Conservation (phyloP, 2,329 filamentous ascomycete genomes). For the Phyllosticta ampelicida region DNA sequence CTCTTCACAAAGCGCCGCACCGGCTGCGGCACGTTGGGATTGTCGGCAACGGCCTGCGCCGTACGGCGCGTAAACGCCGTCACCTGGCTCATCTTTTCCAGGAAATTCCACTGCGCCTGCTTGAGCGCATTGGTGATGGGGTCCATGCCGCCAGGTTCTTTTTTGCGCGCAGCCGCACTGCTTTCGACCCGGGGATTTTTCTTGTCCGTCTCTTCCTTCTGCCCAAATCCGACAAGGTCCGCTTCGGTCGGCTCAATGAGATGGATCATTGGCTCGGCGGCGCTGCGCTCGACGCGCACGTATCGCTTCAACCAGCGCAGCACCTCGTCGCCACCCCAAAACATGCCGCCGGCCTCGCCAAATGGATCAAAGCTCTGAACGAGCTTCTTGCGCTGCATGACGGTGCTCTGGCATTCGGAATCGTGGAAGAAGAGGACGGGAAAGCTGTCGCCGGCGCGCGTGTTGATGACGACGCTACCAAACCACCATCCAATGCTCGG, state of each 20-base stretch:
- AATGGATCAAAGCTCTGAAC: conserved; percentile 86
- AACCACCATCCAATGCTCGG: conserved; percentile 98
- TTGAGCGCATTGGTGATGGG: conserved; percentile 89
- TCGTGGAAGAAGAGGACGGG: conserved; percentile 97
- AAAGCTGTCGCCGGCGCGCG: conserved; percentile 79
- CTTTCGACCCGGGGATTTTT: conserved; percentile 38
- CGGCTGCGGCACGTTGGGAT: conserved; percentile 82
- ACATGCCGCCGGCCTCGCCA: conserved; percentile 72
- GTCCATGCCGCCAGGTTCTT: conserved; percentile 67
- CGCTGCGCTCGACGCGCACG: conserved; percentile 69
- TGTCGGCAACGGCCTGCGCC: conserved; percentile 84
- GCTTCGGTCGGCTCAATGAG: conserved; percentile 78
- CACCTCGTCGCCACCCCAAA: conserved; percentile 97
- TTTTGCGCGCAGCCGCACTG: conserved; percentile 15
- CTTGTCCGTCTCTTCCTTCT: conserved; percentile 13
- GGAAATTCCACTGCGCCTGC: conserved; percentile 88
- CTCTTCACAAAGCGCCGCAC: conserved; percentile 75
- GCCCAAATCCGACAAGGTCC: conserved; percentile 72
- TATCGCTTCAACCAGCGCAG: conserved; percentile 83
- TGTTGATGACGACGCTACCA: conserved; percentile 89
- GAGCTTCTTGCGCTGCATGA: conserved; percentile 81
- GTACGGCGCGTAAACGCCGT: conserved; percentile 91
- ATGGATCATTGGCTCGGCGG: conserved; percentile 81
- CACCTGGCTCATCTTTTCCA: conserved; percentile 95
- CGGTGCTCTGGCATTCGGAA: conserved; percentile 90